phyloP scores from a whole-genome alignment of 306 rosid species.

The Dalbergia oliveri region DNA sequence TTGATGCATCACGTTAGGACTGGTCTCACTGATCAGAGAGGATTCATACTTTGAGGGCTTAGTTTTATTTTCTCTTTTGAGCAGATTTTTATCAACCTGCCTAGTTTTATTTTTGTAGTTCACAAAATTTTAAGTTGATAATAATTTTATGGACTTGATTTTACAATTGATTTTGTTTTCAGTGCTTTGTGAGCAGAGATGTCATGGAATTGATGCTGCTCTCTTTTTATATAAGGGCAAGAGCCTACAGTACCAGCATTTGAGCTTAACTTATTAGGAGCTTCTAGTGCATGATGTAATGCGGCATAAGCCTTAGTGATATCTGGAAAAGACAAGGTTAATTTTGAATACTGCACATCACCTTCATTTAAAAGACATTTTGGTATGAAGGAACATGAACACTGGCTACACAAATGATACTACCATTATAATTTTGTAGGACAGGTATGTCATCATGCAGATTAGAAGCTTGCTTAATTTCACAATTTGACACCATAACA shows the following conservation, averaged over 20 bases:
- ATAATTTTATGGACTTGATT: not conserved
- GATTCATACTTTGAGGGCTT: not conserved
- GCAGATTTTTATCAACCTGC: not conserved
- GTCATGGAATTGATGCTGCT: not conserved
- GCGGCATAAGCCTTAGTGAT: not conserved
- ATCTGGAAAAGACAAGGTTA: not conserved
- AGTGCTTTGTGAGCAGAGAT: not conserved
- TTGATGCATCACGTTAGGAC: not conserved
- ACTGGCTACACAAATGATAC: not conserved
- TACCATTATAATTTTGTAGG: too few species aligned
- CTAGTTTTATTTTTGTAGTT: not conserved
- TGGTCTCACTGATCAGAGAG: not conserved
- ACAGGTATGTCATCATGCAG: too few species aligned
- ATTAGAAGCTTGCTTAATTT: too few species aligned
- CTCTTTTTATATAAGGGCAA: not conserved
- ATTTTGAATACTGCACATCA: not conserved
- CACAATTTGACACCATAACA: too few species aligned
- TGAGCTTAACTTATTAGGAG: not conserved
- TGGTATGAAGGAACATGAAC: not conserved
- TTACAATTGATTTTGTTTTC: not conserved
- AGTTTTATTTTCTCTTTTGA: not conserved
- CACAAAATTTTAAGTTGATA: not conserved
- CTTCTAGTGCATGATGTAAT: not conserved
- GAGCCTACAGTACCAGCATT: not conserved
- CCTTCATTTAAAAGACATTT: not conserved